Evolutionary conservation across 805 yeast genomes (phyloP).

Genomic region (Pichia membranifaciens): DNA sequence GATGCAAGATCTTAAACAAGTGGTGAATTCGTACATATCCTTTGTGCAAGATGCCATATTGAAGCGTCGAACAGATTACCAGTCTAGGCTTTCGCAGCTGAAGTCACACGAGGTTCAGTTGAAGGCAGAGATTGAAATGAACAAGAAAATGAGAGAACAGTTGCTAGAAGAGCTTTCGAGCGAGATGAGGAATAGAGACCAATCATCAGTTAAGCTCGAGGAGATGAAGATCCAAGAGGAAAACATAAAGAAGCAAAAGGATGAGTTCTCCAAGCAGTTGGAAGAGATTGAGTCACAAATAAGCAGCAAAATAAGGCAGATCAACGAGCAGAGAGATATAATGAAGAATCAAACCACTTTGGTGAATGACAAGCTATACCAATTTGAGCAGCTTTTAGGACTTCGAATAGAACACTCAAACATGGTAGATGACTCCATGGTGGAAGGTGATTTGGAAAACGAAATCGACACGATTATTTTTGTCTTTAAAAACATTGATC

Average conservation of each 20-base stretch:
- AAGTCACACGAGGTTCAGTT: constrained; percentile 20
- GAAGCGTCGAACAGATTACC: constrained; percentile 20
- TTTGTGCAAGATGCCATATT: constrained; percentile 15
- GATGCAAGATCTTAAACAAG: constrained; percentile 19
- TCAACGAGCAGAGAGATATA: constrained; percentile 26
- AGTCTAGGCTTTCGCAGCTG: constrained; percentile 17
- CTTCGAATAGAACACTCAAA: constrained; percentile 35
- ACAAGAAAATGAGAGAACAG: constrained; percentile 19
- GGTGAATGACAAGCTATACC: constrained; percentile 38
- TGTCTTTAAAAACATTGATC: constrained; percentile 41
- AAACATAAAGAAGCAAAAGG: constrained; percentile 26
- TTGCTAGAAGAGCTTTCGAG: constrained; percentile 18
- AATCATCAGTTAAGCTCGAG: constrained; percentile 36
- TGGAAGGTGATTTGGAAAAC: constrained; percentile 24
- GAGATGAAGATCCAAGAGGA: constrained; percentile 35
- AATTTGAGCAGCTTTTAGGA: constrained; percentile 44
- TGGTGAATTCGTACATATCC: constrained; percentile 18
- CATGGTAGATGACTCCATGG: neutral
- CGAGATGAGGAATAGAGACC: constrained; percentile 22
- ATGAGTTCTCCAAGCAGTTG: constrained; percentile 25
- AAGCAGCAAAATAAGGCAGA: constrained; percentile 18
- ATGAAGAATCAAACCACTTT: constrained; percentile 33
- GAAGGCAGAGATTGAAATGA: constrained; percentile 16
- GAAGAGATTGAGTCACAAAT: constrained; percentile 24
- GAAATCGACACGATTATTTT: constrained; percentile 33